phyloP scores from a whole-genome alignment of 352 stramenopile species.

The Globisporangium orthogonon region DNA sequence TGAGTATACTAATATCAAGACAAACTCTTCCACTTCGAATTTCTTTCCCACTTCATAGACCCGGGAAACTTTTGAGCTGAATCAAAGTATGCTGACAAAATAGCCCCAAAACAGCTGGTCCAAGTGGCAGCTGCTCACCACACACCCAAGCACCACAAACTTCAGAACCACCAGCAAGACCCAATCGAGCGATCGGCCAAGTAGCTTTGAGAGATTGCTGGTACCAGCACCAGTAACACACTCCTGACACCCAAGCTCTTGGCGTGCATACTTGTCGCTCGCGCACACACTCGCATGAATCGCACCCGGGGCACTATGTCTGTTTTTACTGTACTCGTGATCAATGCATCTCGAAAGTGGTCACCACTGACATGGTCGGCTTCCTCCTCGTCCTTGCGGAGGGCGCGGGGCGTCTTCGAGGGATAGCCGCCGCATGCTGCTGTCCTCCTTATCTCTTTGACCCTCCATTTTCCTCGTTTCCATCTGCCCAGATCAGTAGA shows the following conservation, averaged over 20 bases:
- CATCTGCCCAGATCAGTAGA: conserved; percentile 27
- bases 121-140: too few relatives aligned
- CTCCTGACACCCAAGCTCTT: too few relatives aligned
- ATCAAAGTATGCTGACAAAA: neutral
- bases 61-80: neutral
- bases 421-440: neutral
- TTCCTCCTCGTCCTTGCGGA: neutral
- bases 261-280: neutral
- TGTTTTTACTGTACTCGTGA: neutral
- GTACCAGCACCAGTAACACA: neutral
- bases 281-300: too few relatives aligned
- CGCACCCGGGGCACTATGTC: neutral
- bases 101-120: neutral
- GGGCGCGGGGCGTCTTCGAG: too few relatives aligned
- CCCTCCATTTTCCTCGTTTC: neutral
- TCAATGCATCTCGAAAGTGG: too few relatives aligned
- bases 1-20: neutral
- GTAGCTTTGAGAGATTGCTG: too few relatives aligned
- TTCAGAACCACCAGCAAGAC: neutral
- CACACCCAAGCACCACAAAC: neutral
- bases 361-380: too few relatives aligned
- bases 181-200: neutral
- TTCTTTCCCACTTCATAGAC: neutral
- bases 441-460: too few relatives aligned
- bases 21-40: neutral